Conservation (phyloP, 148 eudicot species). For the Camellia sinensis region DNA sequence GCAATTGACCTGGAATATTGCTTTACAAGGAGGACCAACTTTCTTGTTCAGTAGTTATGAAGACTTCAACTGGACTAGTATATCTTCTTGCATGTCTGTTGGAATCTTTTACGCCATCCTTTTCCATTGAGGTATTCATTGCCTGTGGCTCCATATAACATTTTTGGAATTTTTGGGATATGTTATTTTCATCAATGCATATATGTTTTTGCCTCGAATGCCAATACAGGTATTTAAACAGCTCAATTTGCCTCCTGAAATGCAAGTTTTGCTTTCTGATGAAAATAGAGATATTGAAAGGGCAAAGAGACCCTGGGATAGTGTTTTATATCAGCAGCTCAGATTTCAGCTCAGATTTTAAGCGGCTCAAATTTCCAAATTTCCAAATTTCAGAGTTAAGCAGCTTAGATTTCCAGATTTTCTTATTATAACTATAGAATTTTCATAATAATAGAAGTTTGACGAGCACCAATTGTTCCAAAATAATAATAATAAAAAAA, state of each 20-base stretch:
- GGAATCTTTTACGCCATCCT: slow-evolving; percentile 87
- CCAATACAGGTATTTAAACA: slow-evolving; percentile 63
- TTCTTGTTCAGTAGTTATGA: slow-evolving; percentile 71
- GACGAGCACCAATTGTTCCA: no score
- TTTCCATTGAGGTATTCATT: slow-evolving; percentile 52
- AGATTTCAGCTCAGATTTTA: no score
- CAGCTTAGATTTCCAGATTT: no score
- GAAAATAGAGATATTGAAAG: slow-evolving; percentile 50
- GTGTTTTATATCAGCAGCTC: slow-evolving; percentile 64
- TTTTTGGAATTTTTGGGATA: background rate
- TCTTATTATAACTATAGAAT: no score
- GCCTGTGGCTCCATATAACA: background rate
- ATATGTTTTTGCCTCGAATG: background rate
- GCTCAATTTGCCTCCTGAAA: slow-evolving; percentile 55
- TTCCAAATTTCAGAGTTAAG: no score
- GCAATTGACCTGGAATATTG: background rate
- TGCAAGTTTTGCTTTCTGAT: slow-evolving; percentile 53
- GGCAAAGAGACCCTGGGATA: slow-evolving; percentile 68
- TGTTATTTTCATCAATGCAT: background rate
- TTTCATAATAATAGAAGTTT: no score
- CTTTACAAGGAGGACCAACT: slow-evolving; percentile 64
- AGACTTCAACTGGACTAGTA: slow-evolving; percentile 71
- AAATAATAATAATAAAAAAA: no score
- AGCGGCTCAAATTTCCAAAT: no score
- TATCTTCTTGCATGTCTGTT: slow-evolving; percentile 72